Evolutionary conservation across 2,329 filamentous ascomycete species (phyloP).

Genomic region (Aspergillus glaucus): DNA sequence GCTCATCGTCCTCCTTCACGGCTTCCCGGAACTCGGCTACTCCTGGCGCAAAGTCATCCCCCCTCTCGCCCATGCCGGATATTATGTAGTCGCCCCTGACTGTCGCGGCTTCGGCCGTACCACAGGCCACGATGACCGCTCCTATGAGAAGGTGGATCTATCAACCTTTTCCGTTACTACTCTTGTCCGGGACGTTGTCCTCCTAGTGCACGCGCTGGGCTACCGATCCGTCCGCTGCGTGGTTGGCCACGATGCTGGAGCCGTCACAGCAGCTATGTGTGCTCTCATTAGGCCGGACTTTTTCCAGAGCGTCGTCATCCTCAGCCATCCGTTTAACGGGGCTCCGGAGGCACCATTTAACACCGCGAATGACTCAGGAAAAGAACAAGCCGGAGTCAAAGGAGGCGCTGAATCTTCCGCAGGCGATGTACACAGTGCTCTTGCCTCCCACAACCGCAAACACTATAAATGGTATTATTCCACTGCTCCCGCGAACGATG

Average conservation of each 20-base stretch:
- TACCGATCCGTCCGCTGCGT: constrained; percentile 54
- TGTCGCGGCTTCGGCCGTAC: constrained; percentile 64
- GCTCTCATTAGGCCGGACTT: constrained; percentile 60
- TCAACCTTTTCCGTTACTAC: constrained; percentile 52
- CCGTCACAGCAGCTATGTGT: constrained; percentile 53
- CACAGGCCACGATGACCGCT: constrained; percentile 51
- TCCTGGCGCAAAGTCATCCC: constrained; percentile 62
- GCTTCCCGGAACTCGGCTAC: constrained; percentile 63
- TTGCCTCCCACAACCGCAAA: constrained; percentile 53
- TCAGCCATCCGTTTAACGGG: constrained; percentile 60
- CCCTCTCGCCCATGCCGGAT: constrained; percentile 53
- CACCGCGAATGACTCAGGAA: constrained; percentile 24
- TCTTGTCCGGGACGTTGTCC: constrained; percentile 57
- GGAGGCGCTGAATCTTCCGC: constrained; percentile 5
- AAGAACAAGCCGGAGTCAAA: neutral
- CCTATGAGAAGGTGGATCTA: constrained; percentile 50
- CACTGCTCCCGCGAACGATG: constrained; percentile 27
- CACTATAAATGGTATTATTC: constrained; percentile 61
- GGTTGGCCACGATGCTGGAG: constrained; percentile 63
- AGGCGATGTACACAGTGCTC: constrained; percentile 51
- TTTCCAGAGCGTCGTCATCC: constrained; percentile 55
- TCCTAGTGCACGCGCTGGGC: constrained; percentile 56
- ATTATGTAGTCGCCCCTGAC: constrained; percentile 61
- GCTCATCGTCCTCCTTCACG: constrained; percentile 58
- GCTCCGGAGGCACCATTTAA: constrained; percentile 46